These are phyloP conservation scores for Colletotrichum liriopes DNA, from an alignment of 2,329 filamentous ascomycete genomes.

Conservation along the genomic window DNA sequence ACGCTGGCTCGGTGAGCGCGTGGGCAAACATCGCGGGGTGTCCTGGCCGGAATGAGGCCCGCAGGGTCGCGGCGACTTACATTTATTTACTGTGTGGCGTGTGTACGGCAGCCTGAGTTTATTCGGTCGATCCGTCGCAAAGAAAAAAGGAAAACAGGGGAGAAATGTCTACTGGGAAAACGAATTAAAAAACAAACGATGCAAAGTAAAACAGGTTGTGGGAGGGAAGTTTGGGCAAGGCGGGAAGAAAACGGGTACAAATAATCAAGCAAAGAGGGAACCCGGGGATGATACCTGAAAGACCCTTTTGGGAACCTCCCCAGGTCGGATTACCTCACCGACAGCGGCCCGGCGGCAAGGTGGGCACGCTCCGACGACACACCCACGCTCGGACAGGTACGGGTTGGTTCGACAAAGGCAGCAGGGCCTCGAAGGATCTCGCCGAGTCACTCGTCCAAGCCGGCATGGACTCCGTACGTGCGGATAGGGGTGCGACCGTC, in stretches of 20 bases:
- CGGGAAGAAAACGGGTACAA: constrained; percentile 23
- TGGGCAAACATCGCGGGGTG: constrained; percentile 19
- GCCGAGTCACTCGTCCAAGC: neutral
- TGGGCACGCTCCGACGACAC: constrained; percentile 27
- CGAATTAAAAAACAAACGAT: neutral
- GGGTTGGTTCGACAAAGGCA: neutral
- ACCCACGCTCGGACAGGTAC: constrained; percentile 10
- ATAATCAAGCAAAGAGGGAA: constrained; percentile 23
- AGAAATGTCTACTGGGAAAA: neutral
- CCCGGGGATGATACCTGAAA: constrained; percentile 43
- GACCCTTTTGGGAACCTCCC: constrained; percentile 40
- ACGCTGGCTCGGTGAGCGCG: constrained; percentile 13
- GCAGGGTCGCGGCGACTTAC: constrained; percentile 13
- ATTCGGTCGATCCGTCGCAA: constrained; percentile 14
- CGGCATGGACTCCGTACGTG: neutral
- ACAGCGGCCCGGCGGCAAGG: constrained; percentile 41
- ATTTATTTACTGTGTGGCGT: neutral
- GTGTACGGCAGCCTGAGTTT: neutral
- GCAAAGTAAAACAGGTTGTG: neutral
- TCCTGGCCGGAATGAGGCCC: constrained; percentile 21
- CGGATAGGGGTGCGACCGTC: neutral
- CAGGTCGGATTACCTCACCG: constrained; percentile 41
- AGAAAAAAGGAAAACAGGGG: neutral
- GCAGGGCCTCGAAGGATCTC: neutral
- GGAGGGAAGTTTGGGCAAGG: constrained; percentile 2